These are phyloP conservation scores for Lachnellula willkommii DNA, from an alignment of 2,329 filamentous ascomycete genomes.

Conservation along the genomic window DNA sequence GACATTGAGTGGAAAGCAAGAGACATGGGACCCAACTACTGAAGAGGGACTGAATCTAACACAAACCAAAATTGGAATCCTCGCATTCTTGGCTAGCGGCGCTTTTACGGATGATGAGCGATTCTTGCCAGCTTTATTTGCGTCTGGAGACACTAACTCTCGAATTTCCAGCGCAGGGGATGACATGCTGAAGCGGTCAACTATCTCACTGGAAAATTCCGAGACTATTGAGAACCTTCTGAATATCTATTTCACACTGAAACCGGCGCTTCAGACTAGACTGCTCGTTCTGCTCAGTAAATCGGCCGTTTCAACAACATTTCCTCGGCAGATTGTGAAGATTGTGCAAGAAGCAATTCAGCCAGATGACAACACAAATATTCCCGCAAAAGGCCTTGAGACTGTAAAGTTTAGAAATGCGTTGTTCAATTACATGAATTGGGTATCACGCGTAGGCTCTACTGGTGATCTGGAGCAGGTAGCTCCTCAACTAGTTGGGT, in stretches of 20 bases:
- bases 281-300: slow-evolving; percentile 72
- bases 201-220: slow-evolving; percentile 66
- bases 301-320: slow-evolving; percentile 67
- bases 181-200: slow-evolving; percentile 77
- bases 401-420: slow-evolving; percentile 74
- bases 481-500: slow-evolving; percentile 61
- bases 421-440: slow-evolving; percentile 81
- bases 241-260: slow-evolving; percentile 64
- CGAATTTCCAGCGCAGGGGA: slow-evolving; percentile 80
- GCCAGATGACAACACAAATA: slow-evolving; percentile 34
- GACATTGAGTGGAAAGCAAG: slow-evolving; percentile 58
- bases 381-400: slow-evolving; percentile 44
- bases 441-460: slow-evolving; percentile 71
- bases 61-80: slow-evolving; percentile 63
- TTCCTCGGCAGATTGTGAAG: slow-evolving; percentile 60
- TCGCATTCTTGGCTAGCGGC: slow-evolving; percentile 73
- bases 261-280: slow-evolving; percentile 69
- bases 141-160: slow-evolving; percentile 75
- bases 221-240: slow-evolving; percentile 62
- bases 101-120: slow-evolving; percentile 80
- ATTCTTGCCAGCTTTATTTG: slow-evolving; percentile 77
- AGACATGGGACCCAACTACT: slow-evolving; percentile 59
- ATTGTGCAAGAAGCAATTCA: slow-evolving; percentile 64
- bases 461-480: slow-evolving; percentile 56
- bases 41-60: slow-evolving; percentile 59